Conservation (phyloP, 768 basidiomycete species). For the Trichaptum fuscoviolaceum region DNA sequence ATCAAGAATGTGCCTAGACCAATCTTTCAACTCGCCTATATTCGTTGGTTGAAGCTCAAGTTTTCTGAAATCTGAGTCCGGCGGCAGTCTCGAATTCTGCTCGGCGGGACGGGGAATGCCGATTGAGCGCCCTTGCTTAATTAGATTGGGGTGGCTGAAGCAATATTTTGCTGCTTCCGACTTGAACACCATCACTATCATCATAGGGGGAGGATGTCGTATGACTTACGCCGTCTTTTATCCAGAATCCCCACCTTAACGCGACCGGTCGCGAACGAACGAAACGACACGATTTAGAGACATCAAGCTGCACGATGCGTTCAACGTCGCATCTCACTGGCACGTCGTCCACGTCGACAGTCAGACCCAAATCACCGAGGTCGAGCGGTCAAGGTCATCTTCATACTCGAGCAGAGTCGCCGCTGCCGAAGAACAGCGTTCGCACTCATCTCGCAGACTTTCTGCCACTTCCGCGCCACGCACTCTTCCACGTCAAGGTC, state of each 20-base stretch:
- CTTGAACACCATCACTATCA: background rate
- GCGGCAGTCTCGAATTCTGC: background rate
- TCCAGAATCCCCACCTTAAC: background rate
- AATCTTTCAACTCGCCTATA: too few species aligned
- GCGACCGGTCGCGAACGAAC: background rate
- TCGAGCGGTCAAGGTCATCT: background rate
- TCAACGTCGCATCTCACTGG: conserved; percentile 1
- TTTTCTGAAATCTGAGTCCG: too few species aligned
- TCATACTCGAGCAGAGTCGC: background rate
- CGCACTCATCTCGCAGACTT: conserved; percentile 16
- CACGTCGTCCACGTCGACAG: background rate
- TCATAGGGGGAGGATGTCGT: background rate
- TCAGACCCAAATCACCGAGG: background rate
- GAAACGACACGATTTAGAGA: background rate
- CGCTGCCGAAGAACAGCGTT: background rate
- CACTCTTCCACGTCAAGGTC: conserved; percentile 57
- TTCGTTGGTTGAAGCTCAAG: too few species aligned
- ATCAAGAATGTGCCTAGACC: too few species aligned
- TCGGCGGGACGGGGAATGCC: background rate
- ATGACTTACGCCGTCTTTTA: background rate
- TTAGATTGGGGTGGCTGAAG: background rate
- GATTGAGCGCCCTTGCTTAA: background rate
- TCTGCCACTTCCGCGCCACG: conserved; percentile 48
- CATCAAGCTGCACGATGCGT: background rate
- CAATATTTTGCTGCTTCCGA: background rate